Evolutionary conservation across 257 asterid species (phyloP), one percentile per base, ranked within the genome.

Genomic region (Nicotiana noctiflora): DNA sequence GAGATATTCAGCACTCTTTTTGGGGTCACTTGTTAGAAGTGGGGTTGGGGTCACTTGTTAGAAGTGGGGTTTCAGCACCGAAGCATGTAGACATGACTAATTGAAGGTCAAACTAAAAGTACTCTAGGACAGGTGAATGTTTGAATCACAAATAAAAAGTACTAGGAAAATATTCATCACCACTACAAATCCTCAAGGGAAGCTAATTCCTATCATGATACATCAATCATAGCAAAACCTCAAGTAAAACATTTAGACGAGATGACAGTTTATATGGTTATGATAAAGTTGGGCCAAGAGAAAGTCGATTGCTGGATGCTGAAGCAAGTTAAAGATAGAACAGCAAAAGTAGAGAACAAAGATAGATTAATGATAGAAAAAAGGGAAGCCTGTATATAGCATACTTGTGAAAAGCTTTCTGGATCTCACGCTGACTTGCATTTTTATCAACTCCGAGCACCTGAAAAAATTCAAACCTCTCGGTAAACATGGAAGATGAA

Each of bases 371-470:
- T 46, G 64, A 67, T 53, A 59, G 5, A 14, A 72, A 51, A 5
- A 5, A 40, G 27, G 27, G n/a, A 65, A 25, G 17, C 63, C 31
- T 5, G 10, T 14, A 29, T 3, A 52, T 51, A 15, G 83, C 96
- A 11, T 92, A 95, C 98, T 93, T 95, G 92, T 96, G 99, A 83
- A 96, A 96, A 78, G 99, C 98, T 72, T 96, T 96, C 51, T 96
- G 98, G 84, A 96, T 92, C 57, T 96, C 98, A 0, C 99, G 93
- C 84, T 92, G 94, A 82, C 90, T 91, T 10, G 98, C 97, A 11
- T 79, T 90, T 77, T 82, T 86, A 80, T 94, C 98, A 60, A 96
- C 97, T 81, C 99, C 98, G 63, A 96, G 97, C 4, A 91, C 98
- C 99, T 96, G 61, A 1, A 72, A 72, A 49, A 25, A 46, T 7